Percentiles rank a stretch among this genome's conserved stretches.
phyloP scores from a whole-genome alignment of 2,329 filamentous ascomycete species.

The Pleomassaria siparia region DNA sequence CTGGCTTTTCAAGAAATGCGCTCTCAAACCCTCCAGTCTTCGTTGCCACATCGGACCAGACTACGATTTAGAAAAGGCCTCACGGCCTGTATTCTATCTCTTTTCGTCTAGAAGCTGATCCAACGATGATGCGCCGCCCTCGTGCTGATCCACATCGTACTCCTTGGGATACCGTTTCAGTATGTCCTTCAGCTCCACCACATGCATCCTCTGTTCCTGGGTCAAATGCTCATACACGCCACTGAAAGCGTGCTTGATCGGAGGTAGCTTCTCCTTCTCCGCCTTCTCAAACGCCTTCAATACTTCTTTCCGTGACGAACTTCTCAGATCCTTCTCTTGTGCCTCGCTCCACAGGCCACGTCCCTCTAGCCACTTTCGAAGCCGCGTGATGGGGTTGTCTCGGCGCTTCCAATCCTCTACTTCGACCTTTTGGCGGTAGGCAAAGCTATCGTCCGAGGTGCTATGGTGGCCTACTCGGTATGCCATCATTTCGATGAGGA shows the following conservation, averaged over 20 bases:
- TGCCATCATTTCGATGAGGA: slow-evolving; percentile 93
- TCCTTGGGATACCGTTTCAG: slow-evolving; percentile 86
- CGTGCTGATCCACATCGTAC: slow-evolving; percentile 79
- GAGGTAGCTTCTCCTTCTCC: slow-evolving; percentile 78
- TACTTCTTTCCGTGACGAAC: slow-evolving; percentile 69
- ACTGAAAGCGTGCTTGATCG: slow-evolving; percentile 72
- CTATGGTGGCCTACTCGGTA: slow-evolving; percentile 98
- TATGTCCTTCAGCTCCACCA: slow-evolving; percentile 72
- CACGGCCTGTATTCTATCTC: no score
- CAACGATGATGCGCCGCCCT: slow-evolving; percentile 70
- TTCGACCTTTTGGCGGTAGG: slow-evolving; percentile 88
- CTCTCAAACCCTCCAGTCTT: no score
- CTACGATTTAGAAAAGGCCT: no score
- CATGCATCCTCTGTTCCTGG: slow-evolving; percentile 75
- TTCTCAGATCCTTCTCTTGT: slow-evolving; percentile 72
- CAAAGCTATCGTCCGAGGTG: slow-evolving; percentile 95
- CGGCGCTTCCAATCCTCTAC: slow-evolving; percentile 92
- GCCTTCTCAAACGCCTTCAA: slow-evolving; percentile 82
- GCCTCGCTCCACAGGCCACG: slow-evolving; percentile 82
- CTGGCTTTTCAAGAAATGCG: no score
- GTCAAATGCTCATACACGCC: slow-evolving; percentile 90
- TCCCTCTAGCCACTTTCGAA: slow-evolving; percentile 89
- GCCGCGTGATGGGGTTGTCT: slow-evolving; percentile 82
- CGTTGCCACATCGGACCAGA: no score
- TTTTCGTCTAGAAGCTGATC: slow-evolving; percentile 37